Base-by-base conservation (phyloP, 116 monocot genomes). In the Zostera marina region DNA sequence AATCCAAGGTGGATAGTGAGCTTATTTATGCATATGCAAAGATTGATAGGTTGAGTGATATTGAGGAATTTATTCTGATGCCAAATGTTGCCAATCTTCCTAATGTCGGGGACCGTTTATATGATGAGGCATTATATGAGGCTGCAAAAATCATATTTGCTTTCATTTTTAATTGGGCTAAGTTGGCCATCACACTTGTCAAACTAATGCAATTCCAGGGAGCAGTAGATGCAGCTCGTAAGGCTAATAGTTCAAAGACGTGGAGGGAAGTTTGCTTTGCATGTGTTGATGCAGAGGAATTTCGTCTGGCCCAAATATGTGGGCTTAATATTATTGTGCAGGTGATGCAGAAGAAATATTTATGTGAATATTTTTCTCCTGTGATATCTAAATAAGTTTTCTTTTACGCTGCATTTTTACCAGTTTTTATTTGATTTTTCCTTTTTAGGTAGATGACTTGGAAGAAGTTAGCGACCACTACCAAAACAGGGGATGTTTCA, bases 61-160 rank as follows among this genome's bases (percentile, higher is more conserved):
- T 98, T 52, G 98, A 98, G 61, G 98, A 98, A 64, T 98, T 98
- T 72, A 90, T 98, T 74, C 90, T 90, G 38, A 98, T 98, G 98
- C 98, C 98, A 12, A 98, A 90, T 71, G 90, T 98, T 79, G 98
- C 98, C 22, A 98, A 98, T 73, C 86, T 98, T 44, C 98, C 85
- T 74, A 80, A 77, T 71, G 98, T 98, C 62, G 98, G 90, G 47
- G 98, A 98, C 46, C 85, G 90, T 44, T 63, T 98, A 48, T 98
- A 73, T 65, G 98, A 98, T 65, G 90, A 79, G 65, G 81, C 66
- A 12, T 72, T 98, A 24, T 98, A 98, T 71, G 98, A 98, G 78
- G 98, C 98, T 55, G 91, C 98, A 9, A 98, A 98, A 67, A 98
- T 98, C 38, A 98, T 98, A 64, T 98, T 80, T 77, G 83, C 89